These are phyloP conservation scores for Salix purpurea DNA, from an alignment of 345 rosid genomes.

Conservation along the genomic window DNA sequence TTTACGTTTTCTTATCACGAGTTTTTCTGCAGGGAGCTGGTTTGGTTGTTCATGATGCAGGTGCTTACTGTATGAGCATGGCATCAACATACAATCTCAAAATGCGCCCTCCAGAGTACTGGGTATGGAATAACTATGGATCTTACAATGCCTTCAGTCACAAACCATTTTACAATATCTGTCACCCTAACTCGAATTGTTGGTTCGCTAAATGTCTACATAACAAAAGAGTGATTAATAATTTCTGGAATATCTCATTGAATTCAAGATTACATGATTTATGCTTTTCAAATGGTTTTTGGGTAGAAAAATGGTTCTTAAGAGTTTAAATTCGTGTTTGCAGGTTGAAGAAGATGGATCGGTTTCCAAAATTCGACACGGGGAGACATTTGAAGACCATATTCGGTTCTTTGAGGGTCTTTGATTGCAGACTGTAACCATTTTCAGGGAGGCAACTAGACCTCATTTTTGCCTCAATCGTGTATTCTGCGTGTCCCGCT, in stretches of 20 bases:
- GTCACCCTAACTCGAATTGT: background rate
- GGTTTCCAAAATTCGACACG: slow-evolving; percentile 71
- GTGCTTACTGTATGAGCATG: slow-evolving; percentile 99
- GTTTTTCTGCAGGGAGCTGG: slow-evolving; percentile 67
- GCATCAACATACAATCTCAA: slow-evolving; percentile 98
- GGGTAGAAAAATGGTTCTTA: background rate
- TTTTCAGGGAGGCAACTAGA: background rate
- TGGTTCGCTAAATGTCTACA: background rate
- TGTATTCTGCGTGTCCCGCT: background rate
- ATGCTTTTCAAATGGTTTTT: background rate
- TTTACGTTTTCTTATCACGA: slow-evolving; percentile 14
- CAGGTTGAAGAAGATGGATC: slow-evolving; percentile 89
- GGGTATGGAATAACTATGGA: slow-evolving; percentile 46
- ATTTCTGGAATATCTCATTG: background rate
- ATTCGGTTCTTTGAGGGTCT: slow-evolving; percentile 71
- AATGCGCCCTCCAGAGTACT: slow-evolving; percentile 99
- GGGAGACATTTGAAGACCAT: slow-evolving; percentile 83
- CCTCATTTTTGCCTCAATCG: background rate
- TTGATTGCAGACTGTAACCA: slow-evolving; percentile 20
- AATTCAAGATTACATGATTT: background rate
- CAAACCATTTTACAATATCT: background rate
- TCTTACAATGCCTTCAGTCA: background rate
- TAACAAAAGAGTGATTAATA: background rate
- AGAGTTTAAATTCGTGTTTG: slow-evolving; percentile 1
- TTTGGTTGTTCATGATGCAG: slow-evolving; percentile 95